Evolutionary conservation across 2,329 filamentous ascomycete species (phyloP), one percentile per base, ranked within the genome.

Genomic region (Beauveria asiatica): DNA sequence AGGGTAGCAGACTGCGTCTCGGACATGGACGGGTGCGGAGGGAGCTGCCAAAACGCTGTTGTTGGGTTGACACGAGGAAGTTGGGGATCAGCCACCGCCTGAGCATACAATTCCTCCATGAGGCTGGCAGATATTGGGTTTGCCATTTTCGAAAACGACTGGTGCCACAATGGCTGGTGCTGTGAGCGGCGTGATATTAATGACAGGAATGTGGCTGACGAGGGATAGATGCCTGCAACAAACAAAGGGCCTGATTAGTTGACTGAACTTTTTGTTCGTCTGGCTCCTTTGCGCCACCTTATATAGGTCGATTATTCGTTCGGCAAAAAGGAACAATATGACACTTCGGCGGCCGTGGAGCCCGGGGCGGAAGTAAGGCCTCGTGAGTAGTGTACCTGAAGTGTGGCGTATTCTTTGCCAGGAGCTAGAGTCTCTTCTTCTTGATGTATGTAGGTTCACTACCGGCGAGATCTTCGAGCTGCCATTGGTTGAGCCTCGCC

Each of bases 1-100:
- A 70, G 64, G 1, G 23, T 11, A 0, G 58, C 13, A 0, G 69
- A 70, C 50, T 69, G 68, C 2, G 63, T 62, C 1, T 64, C 61
- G 5, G 66, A 62, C 2, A 70, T 57, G 21, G 57, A 61, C 1
- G 67, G 64, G 58, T 70, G 67, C 1, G 60, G 60, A 3, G 69
- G 67, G 16, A 65, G 51, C 27, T 70, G 68, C 68, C 69, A 71
- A 1, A 64, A 62, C 0, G 69, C 66, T 16, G 61, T 46, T 1
- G 69, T 70, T 17, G 69, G 68, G 7, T 66, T 63, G 2, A 60
- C 44, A 3, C 62, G 61, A 1, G 69, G 69, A 2, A 70, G 46
- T 2, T 66, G 64, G 1, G 69, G 69, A 21, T 69, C 68, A 6
- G 41, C 39, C 23, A 46, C 5, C 16, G 53, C 53, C 53, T 56